Conservation (phyloP, 768 basidiomycete species). For the Pisolithus microcarpus region DNA sequence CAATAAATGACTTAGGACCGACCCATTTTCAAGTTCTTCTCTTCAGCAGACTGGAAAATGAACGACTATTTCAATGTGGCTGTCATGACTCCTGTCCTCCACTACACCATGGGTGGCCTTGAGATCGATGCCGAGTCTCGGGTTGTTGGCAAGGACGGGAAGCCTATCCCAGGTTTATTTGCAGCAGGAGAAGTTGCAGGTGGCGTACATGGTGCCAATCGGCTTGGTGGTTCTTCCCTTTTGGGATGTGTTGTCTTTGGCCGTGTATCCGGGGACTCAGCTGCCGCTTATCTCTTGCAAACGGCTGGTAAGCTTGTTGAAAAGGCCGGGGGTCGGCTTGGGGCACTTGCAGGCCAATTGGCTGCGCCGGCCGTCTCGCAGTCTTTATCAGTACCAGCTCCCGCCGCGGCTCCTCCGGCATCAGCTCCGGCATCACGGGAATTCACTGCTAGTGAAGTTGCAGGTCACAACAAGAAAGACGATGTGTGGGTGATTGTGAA, state of each 20-base stretch:
- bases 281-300: slow-evolving; percentile 85
- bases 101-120: slow-evolving; percentile 98
- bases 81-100: slow-evolving; percentile 95
- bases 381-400: slow-evolving; percentile 30
- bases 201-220: slow-evolving; percentile 97
- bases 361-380: slow-evolving; percentile 33
- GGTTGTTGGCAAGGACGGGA: slow-evolving; percentile 64
- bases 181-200: slow-evolving; percentile 97
- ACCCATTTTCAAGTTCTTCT: slow-evolving; percentile 50
- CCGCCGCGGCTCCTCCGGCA: slow-evolving; percentile 19
- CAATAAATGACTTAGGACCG: background rate
- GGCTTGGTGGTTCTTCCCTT: slow-evolving; percentile 88
- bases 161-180: slow-evolving; percentile 83
- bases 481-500: slow-evolving; percentile 94
- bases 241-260: slow-evolving; percentile 98
- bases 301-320: slow-evolving; percentile 55
- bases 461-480: slow-evolving; percentile 87
- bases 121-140: slow-evolving; percentile 87
- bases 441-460: slow-evolving; percentile 59
- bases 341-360: slow-evolving; percentile 72
- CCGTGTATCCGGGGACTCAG: slow-evolving; percentile 89
- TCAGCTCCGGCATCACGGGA: slow-evolving; percentile 29
- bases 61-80: slow-evolving; percentile 92
- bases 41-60: slow-evolving; percentile 75
- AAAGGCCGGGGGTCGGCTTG: slow-evolving; percentile 76